These are phyloP conservation scores for Scheffersomyces stambukii DNA, from an alignment of 1,139 yeast species.

Conservation along the genomic window DNA sequence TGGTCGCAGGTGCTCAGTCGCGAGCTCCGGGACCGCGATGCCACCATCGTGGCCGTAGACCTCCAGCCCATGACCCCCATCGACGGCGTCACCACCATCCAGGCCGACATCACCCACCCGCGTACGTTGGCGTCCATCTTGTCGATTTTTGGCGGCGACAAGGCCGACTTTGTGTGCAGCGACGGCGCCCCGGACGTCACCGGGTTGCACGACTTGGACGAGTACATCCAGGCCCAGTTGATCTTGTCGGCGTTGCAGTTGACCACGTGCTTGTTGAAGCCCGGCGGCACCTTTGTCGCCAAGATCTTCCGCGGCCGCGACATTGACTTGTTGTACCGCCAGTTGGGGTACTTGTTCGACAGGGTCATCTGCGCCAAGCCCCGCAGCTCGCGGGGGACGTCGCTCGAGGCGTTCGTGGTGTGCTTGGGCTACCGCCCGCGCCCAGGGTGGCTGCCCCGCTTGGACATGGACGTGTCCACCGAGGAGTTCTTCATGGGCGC, in stretches of 20 bases:
- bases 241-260: constrained; percentile 86
- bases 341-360: constrained; percentile 78
- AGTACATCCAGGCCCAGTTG: constrained; percentile 92
- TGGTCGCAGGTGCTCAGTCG: constrained; percentile 96
- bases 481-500: constrained; percentile 78
- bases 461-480: constrained; percentile 58
- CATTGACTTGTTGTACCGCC: constrained; percentile 85
- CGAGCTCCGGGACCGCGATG: constrained; percentile 49
- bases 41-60: constrained; percentile 90
- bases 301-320: constrained; percentile 95
- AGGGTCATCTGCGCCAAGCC: constrained; percentile 94
- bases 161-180: constrained; percentile 92
- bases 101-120: constrained; percentile 97
- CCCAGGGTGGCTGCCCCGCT: constrained; percentile 71
- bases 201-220: constrained; percentile 93
- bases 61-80: constrained; percentile 97
- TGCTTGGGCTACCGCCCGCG: constrained; percentile 85
- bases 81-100: constrained; percentile 79
- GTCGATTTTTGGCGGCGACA: constrained; percentile 81
- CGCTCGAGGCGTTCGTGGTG: constrained; percentile 89
- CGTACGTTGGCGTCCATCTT: constrained; percentile 71
- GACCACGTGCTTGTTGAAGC: constrained; percentile 80
- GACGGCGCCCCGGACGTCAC: constrained; percentile 99
- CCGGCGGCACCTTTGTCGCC: constrained; percentile 93
- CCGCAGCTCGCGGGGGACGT: constrained; percentile 87